A percentile compares a stretch with the other conserved stretches of the same genome.
Conservation (phyloP, 2,329 filamentous ascomycete species). For the Botryosphaeria dothidea region DNA sequence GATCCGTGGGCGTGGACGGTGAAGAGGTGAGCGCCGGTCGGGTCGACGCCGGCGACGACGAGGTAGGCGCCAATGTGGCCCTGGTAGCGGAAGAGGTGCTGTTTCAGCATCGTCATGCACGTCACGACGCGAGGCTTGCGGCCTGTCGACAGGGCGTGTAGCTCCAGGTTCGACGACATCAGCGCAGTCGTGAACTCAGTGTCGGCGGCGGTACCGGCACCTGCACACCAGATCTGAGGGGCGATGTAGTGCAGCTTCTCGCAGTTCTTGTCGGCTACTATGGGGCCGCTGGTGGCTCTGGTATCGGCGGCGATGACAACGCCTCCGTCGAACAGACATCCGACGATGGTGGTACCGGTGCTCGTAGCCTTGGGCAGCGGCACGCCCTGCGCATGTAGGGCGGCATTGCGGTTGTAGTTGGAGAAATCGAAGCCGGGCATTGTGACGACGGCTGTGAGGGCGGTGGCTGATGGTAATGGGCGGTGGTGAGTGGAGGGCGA, state of each 20-base stretch:
- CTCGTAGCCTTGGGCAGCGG: slow-evolving; percentile 96
- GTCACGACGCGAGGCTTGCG: slow-evolving; percentile 97
- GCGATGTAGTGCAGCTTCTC: slow-evolving; percentile 99
- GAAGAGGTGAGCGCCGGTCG: slow-evolving; percentile 92
- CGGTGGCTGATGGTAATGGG: neutral
- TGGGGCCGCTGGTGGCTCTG: slow-evolving; percentile 92
- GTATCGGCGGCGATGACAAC: slow-evolving; percentile 99
- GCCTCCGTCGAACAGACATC: slow-evolving; percentile 93
- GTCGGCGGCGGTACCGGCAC: slow-evolving; percentile 95
- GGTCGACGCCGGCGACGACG: slow-evolving; percentile 94
- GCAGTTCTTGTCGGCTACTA: slow-evolving; percentile 99
- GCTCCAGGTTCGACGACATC: slow-evolving; percentile 97
- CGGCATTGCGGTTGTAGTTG: slow-evolving; percentile 99
- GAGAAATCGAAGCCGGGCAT: slow-evolving; percentile 99
- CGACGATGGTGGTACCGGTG: slow-evolving; percentile 98
- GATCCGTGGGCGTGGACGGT: slow-evolving; percentile 98
- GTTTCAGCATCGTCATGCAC: slow-evolving; percentile 99
- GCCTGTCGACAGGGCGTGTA: slow-evolving; percentile 93
- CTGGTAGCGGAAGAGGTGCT: slow-evolving; percentile 98
- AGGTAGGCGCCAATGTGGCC: slow-evolving; percentile 97
- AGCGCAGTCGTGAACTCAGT: slow-evolving; percentile 98
- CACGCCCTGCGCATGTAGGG: slow-evolving; percentile 89
- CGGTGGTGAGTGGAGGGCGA: neutral
- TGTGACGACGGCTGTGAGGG: neutral
- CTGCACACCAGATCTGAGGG: slow-evolving; percentile 98